Evolutionary conservation across 192 early-diverging fungal species (phyloP), one percentile per base, ranked within the genome.

Genomic region (Coemansia sp.): DNA sequence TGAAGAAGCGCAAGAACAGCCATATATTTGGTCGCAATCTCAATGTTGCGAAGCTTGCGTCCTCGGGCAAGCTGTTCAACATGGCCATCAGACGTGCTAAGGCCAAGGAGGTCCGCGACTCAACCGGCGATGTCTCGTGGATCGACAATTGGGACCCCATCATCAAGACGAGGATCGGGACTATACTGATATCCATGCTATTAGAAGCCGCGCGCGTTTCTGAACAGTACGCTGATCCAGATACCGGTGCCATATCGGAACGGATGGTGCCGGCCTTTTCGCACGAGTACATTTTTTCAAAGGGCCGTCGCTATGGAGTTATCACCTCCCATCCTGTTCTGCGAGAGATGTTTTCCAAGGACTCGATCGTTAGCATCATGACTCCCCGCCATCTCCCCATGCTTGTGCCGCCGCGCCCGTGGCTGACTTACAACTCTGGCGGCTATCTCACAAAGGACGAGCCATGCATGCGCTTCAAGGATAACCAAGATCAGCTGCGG

Each of bases 391-490:
- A 90, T n/a, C 78, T 98, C 20, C 96, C 96, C 23, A 98, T 98
- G 96, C 67, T 98, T 23, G 89, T 98, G 11, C 88, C 86, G 32
- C 96, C 96, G 56, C 88, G 88, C 0, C 93, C 94, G 9, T 98
- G 96, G 96, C 70, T 97, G 40, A 87, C 89, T 1, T 90, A 83
- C 66, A 89, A 90, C 36, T 84, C 87, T 23, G 94, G 96, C 38
- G 95, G 95, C 23, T 97, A 96, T 71, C 63, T 96, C 14, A 85
- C 84, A n/a, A 81, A 87, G 17, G 75, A 87, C 38, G 85, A 85
- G 45, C 79, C 79, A 3, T 88, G 91, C 67, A 91, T 97, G 85
- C 90, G 95, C 53, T 85, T 90, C 46, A 85, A 86, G 50, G 80
- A 86, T 43, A 85, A 78, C 34, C 69, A 74, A 3, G 91, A 95